Conservation (phyloP, 306 rosid species). For the Benincasa hispida region DNA sequence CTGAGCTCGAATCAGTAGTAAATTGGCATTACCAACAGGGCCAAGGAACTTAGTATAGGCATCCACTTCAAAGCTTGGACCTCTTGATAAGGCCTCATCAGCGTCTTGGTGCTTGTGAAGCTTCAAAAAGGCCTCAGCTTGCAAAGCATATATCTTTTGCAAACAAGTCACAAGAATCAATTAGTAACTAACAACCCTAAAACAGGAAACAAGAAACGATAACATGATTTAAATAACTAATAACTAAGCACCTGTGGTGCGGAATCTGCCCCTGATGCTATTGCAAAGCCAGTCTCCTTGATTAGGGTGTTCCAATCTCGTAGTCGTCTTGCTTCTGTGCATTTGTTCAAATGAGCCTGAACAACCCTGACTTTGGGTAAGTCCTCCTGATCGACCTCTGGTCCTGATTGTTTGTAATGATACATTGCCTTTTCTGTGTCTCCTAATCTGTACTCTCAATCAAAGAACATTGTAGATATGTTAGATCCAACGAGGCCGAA, state of each 20-base stretch:
- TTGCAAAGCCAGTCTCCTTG: constrained; percentile 25
- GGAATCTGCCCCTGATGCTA: constrained; percentile 61
- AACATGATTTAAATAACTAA: neutral
- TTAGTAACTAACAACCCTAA: neutral
- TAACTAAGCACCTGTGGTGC: constrained; percentile 52
- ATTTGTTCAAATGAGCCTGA: constrained; percentile 46
- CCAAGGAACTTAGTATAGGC: constrained; percentile 63
- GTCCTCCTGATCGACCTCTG: constrained; percentile 72
- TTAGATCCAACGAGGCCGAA: neutral
- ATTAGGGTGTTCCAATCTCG: constrained; percentile 76
- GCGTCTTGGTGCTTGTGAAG: constrained; percentile 73
- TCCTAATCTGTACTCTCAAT: constrained; percentile 44
- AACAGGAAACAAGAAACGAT: neutral
- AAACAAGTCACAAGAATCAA: neutral
- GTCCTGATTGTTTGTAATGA: constrained; percentile 74
- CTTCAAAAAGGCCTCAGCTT: constrained; percentile 75
- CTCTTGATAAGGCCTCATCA: constrained; percentile 43
- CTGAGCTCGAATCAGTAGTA: constrained; percentile 49
- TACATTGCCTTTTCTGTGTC: constrained; percentile 58
- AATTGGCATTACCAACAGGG: constrained; percentile 49
- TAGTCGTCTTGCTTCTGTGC: constrained; percentile 59
- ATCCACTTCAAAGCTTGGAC: constrained; percentile 54
- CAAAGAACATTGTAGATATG: neutral
- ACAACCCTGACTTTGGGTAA: constrained; percentile 47
- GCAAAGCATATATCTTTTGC: constrained; percentile 59